phyloP scores from a whole-genome alignment of 441 rosid genomes.

The Raphanus hybrid region DNA sequence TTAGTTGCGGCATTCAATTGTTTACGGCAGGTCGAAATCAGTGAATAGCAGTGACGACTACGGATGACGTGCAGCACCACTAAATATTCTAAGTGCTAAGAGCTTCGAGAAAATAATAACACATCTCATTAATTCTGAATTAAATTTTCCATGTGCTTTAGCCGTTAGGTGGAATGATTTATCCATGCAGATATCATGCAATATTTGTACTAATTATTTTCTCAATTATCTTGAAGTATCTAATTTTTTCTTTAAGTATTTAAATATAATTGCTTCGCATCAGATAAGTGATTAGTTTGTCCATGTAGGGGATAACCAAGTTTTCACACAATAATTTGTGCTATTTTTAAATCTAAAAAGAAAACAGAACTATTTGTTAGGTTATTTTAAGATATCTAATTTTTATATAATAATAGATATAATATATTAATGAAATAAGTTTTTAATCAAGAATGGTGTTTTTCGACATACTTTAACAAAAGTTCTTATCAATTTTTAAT shows the following conservation, averaged over 20 bases:
- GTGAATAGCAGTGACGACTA: constrained; percentile 30
- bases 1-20: constrained; percentile 32
- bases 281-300: no score
- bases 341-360: not conserved
- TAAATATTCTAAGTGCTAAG: constrained; percentile 4
- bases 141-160: constrained; percentile 35
- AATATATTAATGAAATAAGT: not conserved
- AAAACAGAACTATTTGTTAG: not conserved
- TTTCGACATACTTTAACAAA: not conserved
- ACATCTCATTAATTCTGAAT: constrained; percentile 31
- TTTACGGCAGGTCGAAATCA: constrained; percentile 32
- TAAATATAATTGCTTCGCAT: no score
- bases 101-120: constrained; percentile 12
- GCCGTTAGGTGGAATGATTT: constrained; percentile 34
- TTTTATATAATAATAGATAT: not conserved
- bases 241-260: no score
- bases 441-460: not conserved
- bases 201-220: no score
- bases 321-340: not conserved
- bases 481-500: not conserved
- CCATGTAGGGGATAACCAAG: not conserved
- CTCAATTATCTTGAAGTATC: no score
- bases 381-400: not conserved
- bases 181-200: not conserved
- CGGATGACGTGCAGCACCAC: constrained; percentile 25